Base-by-base conservation (phyloP, 306 rosid genomes). In the Trichosanthes cucumerina region DNA sequence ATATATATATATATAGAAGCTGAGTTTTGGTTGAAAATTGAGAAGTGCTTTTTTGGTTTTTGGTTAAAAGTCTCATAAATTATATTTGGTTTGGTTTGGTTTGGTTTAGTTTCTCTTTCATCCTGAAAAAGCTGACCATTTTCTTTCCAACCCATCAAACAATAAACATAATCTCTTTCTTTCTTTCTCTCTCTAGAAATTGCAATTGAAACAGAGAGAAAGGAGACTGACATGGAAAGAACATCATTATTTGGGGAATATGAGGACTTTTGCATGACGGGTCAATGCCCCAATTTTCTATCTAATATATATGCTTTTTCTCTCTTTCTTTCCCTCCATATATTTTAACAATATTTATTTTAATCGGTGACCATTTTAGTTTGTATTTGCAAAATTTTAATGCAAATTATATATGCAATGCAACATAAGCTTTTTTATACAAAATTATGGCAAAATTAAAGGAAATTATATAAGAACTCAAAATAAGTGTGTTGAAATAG, bases 241-340 rank as follows among this genome's bases (percentile, higher is more conserved):
- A 70, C 76, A 70, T 70, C 76, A 70, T 44, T 70, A 70, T 70
- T 70, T 70, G 39, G 77, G 77, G 77, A 72, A 72, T 72, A 72
- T 72, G 77, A 47, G 39, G 77, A 72, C 59, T 72, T 72, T 72
- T 71, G 77, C 77, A 71, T 71, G 77, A 71, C 58, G 77, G 77
- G 41, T 71, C 77, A 71, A 71, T 71, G 33, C 39, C 3, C 24
- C 14, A 46, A 21, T 21, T 72, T 72, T 71, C 11, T 13, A 71
- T 44, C 57, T 26, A n/a, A 71, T 58, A 71, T 58, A 71, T 57
- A 38, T 66, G 19, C 75, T 69, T 15, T 69, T 15, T 16, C 64
- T 62, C 44, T 36, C 13, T 72, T 82, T 76, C 28, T 65, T 69
- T 11, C 34, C 74, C 50, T 38, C 16, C 7, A 33, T n/a, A n/a